phyloP scores from a whole-genome alignment of 169 alveolate genomes.

The Babesia sp. region DNA sequence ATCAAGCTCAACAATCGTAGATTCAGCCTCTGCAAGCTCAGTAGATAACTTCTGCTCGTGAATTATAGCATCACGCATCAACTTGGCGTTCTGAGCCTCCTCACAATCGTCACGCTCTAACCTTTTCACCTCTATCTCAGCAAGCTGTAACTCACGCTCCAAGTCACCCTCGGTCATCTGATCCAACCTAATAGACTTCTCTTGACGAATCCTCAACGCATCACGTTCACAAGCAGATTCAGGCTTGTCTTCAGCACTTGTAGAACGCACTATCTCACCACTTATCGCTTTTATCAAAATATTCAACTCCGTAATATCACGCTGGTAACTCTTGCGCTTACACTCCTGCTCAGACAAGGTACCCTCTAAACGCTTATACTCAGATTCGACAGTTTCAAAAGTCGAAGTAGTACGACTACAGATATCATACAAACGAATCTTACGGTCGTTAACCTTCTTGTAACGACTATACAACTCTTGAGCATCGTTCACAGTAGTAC shows the following conservation, averaged over 20 bases:
- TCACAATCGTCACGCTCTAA: constrained; percentile 65
- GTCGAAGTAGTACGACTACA: constrained; percentile 8
- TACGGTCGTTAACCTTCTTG: not conserved
- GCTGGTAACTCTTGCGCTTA: constrained; percentile 26
- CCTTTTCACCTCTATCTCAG: constrained; percentile 64
- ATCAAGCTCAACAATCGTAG: not conserved
- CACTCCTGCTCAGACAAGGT: constrained; percentile 50
- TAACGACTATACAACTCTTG: constrained; percentile 30
- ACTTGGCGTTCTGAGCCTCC: constrained; percentile 58
- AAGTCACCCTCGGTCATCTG: constrained; percentile 53
- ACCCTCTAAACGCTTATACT: constrained; percentile 35
- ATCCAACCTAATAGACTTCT: constrained; percentile 31
- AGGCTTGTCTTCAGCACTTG: not conserved
- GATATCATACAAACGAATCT: constrained; percentile 42
- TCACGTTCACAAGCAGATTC: constrained; percentile 11
- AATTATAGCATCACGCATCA: constrained; percentile 46
- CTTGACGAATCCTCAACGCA: constrained; percentile 31
- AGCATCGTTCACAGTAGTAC: constrained; percentile 44
- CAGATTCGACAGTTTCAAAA: constrained; percentile 50
- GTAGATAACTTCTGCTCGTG: constrained; percentile 52
- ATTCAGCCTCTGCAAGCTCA: constrained; percentile 47
- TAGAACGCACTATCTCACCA: constrained; percentile 27
- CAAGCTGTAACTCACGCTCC: constrained; percentile 62
- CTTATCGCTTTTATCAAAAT: constrained; percentile 43
- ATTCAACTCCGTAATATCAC: constrained; percentile 54